Percentiles rank a stretch among this genome's conserved stretches.
Evolutionary conservation across 768 basidiomycete species (phyloP).

Genomic region (Rhodocollybia butyracea): DNA sequence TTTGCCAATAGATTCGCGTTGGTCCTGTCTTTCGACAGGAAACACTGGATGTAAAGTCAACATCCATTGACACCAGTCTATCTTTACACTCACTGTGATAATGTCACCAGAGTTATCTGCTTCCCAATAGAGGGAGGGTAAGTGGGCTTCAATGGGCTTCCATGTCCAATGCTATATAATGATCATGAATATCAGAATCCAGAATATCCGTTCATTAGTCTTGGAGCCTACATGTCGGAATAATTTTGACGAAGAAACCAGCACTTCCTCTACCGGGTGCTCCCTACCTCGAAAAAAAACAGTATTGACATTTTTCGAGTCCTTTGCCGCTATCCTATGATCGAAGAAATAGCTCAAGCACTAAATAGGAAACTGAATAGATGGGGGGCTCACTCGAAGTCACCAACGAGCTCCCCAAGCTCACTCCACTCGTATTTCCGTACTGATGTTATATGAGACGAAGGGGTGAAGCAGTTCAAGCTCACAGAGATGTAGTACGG

Average conservation of each 20-base stretch:
- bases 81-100: slow-evolving; percentile 15
- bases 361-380: too few species aligned
- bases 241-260: slow-evolving; percentile 29
- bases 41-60: slow-evolving; percentile 27
- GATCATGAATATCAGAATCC: neutral
- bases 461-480: slow-evolving; percentile 48
- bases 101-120: slow-evolving; percentile 26
- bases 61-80: neutral
- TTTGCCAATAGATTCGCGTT: slow-evolving; percentile 31
- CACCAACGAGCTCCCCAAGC: slow-evolving; percentile 42
- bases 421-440: slow-evolving; percentile 34
- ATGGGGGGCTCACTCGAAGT: slow-evolving; percentile 43
- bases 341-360: neutral
- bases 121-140: slow-evolving; percentile 32
- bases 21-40: slow-evolving; percentile 34
- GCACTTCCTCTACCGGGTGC: slow-evolving; percentile 30
- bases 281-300: slow-evolving; percentile 36
- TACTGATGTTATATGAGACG: slow-evolving; percentile 44
- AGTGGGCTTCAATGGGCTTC: slow-evolving; percentile 25
- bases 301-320: slow-evolving; percentile 26
- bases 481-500: slow-evolving; percentile 44
- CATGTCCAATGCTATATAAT: slow-evolving; percentile 30
- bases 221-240: slow-evolving; percentile 28
- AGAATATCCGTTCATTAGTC: slow-evolving; percentile 8
- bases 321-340: slow-evolving; percentile 28